Percentiles rank a stretch among this genome's conserved stretches.
Conservation (phyloP, 352 stramenopile genomes). For the Globisporangium cystogenes region DNA sequence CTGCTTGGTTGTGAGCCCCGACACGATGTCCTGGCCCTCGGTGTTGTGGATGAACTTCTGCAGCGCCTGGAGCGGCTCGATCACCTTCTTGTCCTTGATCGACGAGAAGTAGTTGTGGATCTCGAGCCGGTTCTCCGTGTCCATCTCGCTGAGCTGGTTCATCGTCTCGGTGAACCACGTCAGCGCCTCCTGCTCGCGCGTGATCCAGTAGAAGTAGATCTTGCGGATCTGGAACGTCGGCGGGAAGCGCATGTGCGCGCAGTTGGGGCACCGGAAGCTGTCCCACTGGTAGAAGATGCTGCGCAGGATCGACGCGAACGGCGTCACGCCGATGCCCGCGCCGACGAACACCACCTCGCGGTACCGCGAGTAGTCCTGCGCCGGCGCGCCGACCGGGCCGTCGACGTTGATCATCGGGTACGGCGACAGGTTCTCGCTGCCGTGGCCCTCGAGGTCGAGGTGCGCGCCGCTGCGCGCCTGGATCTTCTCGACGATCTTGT, state of each 20-base stretch:
- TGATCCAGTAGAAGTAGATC: slow-evolving; percentile 87
- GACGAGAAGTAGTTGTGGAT: slow-evolving; percentile 85
- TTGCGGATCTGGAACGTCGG: slow-evolving; percentile 64
- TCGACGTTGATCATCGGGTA: slow-evolving; percentile 57
- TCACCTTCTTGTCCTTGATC: slow-evolving; percentile 48
- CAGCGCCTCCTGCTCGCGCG: slow-evolving; percentile 61
- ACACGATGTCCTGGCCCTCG: slow-evolving; percentile 67
- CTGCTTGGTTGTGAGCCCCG: slow-evolving; percentile 64
- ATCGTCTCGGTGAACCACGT: slow-evolving; percentile 81
- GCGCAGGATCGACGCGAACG: slow-evolving; percentile 62
- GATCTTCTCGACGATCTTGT: slow-evolving; percentile 37
- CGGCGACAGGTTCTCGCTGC: slow-evolving; percentile 17
- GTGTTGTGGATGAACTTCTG: slow-evolving; percentile 70
- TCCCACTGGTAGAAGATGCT: slow-evolving; percentile 70
- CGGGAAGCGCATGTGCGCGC: slow-evolving; percentile 50
- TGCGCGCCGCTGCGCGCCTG: slow-evolving; percentile 16
- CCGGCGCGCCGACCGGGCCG: slow-evolving; percentile 47
- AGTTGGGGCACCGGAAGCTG: slow-evolving; percentile 45
- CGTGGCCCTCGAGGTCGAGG: slow-evolving; percentile 25
- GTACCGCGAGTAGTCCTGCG: slow-evolving; percentile 60
- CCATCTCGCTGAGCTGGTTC: slow-evolving; percentile 70
- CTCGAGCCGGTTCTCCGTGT: slow-evolving; percentile 67
- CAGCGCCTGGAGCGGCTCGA: slow-evolving; percentile 54
- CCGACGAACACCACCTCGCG: slow-evolving; percentile 60
- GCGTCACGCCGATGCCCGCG: slow-evolving; percentile 66